Evolutionary conservation across 2,329 filamentous ascomycete genomes (phyloP), one percentile per base, ranked within the genome.

Genomic region (Pseudohalonectria lignicola): DNA sequence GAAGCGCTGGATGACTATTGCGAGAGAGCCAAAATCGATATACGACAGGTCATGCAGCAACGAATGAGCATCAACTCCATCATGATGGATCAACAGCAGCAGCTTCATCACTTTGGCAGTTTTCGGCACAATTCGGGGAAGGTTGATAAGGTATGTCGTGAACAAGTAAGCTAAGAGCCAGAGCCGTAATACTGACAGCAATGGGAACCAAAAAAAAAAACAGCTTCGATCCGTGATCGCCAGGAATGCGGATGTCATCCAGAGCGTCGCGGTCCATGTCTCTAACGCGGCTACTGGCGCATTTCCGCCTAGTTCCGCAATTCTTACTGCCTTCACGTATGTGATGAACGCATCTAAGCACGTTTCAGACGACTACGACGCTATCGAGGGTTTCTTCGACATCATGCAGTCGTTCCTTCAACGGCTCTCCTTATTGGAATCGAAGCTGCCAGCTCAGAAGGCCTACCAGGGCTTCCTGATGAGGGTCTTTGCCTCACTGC

Each of bases 331-430:
- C 1, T 37, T 59, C 5, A 58, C 54, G 1, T 56, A 51, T 23
- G 47, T 59, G 38, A 49, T 59, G 16, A 46, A 42, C 11, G 53
- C 49, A 7, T 37, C 50, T 12, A 51, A 49, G 13, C 44, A 43
- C 5, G 55, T 59, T 0, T 55, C 50, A 1, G 57, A 55, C 1
- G 59, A 64, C 31, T 63, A 61, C 26, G 58, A 64, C 19, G 46
- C 56, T 2, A 49, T 63, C 0, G 48, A 55, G n/a, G 49, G 50
- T 4, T 64, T 63, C 37, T 63, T 63, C 36, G 51, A 56, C 25
- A 34, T 40, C 28, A 46, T 46, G 44, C 21, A 44, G 16, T 34
- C 30, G 11, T 44, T 46, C 36, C 34, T 46, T 6, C 21, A 39
- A 20, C 35, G 41, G 2, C 25, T 42, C 5, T 37, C 37, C 3